Base-by-base conservation (phyloP, 2,329 filamentous ascomycete genomes). In the Fusarium humuli region DNA sequence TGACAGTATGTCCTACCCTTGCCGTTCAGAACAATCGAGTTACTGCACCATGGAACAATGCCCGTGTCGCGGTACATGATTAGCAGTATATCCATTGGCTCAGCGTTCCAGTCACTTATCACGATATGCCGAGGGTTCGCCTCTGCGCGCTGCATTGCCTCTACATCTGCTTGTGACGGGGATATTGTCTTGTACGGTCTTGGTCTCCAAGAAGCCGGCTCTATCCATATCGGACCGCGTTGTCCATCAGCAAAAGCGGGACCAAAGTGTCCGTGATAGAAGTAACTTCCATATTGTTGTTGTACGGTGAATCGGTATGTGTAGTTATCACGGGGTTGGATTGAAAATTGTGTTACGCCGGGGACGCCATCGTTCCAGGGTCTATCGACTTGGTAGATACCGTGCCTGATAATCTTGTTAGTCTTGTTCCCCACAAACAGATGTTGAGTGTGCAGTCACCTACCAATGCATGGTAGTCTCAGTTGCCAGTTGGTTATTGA, bases 381-480 rank as follows among this genome's bases (percentile, higher is more conserved):
- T 25, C 16, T 50, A 11, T 50, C 48, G 0, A 50, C 30, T 37
- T 50, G 48, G 14, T 50, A 50, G 7, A 50, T 12, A 2, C 48
- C 48, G 3, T 50, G 48, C 48, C 48, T 50, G 7, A 6, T 6
- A 5, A 5, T 6, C 3, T 10, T 2, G 1, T 50, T 32, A 50
- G 29, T n/a, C 5, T 25, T 6, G 27, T 11, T n/a, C 10, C 14
- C 4, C 4, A 7, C 1, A 1, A 5, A 16, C 4, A 5, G 4
- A 23, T n/a, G 7, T 23, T 2, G 16, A 34, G 8, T 25, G 1
- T 16, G 3, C 2, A 1, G 14, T 22, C 13, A 30, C 52, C 16
- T 49, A 47, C 61, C 61, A 64, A 27, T 64, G 61, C 30, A 64
- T 64, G 7, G 56, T 64, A 18, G 61, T 64, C 48, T 64, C 61